Evolutionary conservation across 1,284 basidiomycete species (phyloP), one percentile per base, ranked within the genome.

Genomic region (Microbotryum saponariae): DNA sequence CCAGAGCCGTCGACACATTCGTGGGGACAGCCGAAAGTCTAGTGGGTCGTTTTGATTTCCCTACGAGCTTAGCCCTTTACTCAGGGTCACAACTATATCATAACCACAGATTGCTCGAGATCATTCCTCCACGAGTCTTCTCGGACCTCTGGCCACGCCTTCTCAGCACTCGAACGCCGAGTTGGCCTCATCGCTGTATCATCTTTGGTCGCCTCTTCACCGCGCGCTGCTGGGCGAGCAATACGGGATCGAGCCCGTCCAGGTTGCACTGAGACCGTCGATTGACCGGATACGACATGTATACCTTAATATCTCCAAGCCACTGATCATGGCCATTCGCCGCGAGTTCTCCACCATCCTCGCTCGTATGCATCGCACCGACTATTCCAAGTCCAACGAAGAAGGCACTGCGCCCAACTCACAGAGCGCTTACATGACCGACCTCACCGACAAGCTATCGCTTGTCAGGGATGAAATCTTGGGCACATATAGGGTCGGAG

Each of bases 401-500:
- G 74, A 80, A 48, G 82, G 83, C 7, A 83, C 84, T 75, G 83
- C 83, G 23, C 84, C 72, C 12, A 42, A 54, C 20, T 75, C 85
- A 6, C 79, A 87, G 14, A 91, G 87, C 73, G 77, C 85, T 16
- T 96, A 94, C 75, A 88, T 94, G 83, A 88, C 88, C 72, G 91
- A 94, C 64, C 79, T 96, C 61, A 82, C 84, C 20, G 90, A 92
- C 65, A 93, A 91, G 76, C 78, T 97, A 54, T 77, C 79, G 4
- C 91, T 88, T 73, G 79, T 93, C 64, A 87, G 88, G 73, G 75
- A 77, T 20, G 89, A 92, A 71, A 75, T 96, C 20, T 74, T 94
- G 18, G 82, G 78, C 52, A 82, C 83, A 64, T 88, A 86, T 74
- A 79, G 77, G 60, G 78, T 90, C 18, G 87, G 86, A 0, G 87